Evolutionary conservation across 352 stramenopile genomes (phyloP), one percentile per base, ranked within the genome.

Genomic region (Globisporangium polare): DNA sequence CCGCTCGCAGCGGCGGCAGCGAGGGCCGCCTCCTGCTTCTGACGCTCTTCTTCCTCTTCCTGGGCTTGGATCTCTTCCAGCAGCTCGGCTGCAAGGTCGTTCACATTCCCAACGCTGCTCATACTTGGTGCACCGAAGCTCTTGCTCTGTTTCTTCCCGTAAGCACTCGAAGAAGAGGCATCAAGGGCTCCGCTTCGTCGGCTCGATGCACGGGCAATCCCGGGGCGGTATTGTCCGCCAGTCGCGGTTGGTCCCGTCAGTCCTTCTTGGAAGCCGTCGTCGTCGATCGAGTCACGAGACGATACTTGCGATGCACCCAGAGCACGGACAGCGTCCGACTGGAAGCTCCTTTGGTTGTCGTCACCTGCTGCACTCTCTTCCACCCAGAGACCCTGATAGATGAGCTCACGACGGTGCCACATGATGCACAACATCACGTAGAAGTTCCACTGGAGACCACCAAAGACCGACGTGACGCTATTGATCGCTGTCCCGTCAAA

Each of bases 381-480:
- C 0, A 78, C 64, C 85, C 83, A 94, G 5, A 96, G 83, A 7
- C 87, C 87, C 64, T 87, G 81, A 22, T 86, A 67, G 20, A 86
- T 86, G 27, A 94, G 80, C 53, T 96, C 87, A 50, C 78, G 72
- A 31, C 86, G 77, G 55, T 96, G 85, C 82, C 83, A 96, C 53
- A 94, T 60, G 6, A 96, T 67, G 24, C 77, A 82, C 5, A 93
- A 54, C 53, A 93, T 74, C 7, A 94, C 74, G 60, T 91, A 90
- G 43, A 96, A 94, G 54, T 93, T 71, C 87, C 87, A 96, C 62
- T 94, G 82, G 12, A 96, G 60, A 13, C 87, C 87, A 27, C 71
- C 65, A 26, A 88, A 89, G 20, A 90, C 83, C 0, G 73, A 76
- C 9, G 62, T 83, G 39, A 86, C 63, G 24, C 62, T 69, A n/a